Conservation (phyloP, 176 grass and related monocot species). For the Oryza nivara region DNA sequence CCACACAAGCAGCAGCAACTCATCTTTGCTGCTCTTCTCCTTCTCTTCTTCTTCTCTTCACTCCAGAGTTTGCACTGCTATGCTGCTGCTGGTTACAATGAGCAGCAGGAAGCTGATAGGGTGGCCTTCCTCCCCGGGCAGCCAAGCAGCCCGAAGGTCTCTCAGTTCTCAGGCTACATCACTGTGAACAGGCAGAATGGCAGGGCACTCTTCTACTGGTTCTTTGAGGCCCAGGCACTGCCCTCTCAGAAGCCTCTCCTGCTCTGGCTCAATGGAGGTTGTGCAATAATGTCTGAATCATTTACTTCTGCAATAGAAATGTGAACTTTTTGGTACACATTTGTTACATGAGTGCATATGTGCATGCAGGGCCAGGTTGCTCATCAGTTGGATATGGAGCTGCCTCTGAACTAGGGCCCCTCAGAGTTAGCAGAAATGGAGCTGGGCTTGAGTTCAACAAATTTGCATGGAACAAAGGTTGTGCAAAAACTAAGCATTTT, state of each 20-base stretch:
- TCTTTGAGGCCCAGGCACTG: slow-evolving; percentile 75
- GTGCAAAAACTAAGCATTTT: not conserved
- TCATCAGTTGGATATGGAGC: slow-evolving; percentile 86
- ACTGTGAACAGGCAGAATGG: slow-evolving; percentile 50
- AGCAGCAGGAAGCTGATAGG: slow-evolving; percentile 48
- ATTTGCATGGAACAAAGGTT: slow-evolving; percentile 87
- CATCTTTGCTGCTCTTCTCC: not conserved
- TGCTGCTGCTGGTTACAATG: not conserved
- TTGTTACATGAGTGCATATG: not conserved
- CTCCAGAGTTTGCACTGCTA: slow-evolving; percentile 14
- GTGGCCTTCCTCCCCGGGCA: slow-evolving; percentile 52
- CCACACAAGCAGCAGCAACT: not conserved
- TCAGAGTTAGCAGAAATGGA: slow-evolving; percentile 63
- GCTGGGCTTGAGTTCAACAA: slow-evolving; percentile 73
- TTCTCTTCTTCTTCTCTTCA: slow-evolving; percentile 18
- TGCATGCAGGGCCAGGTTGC: slow-evolving; percentile 71
- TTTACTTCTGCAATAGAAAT: not conserved
- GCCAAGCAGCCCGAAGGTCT: slow-evolving; percentile 42
- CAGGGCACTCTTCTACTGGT: slow-evolving; percentile 79
- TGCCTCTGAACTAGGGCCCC: slow-evolving; percentile 77
- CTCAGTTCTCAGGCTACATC: slow-evolving; percentile 62
- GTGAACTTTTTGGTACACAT: not conserved
- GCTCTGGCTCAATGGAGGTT: slow-evolving; percentile 96
- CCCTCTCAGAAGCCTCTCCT: slow-evolving; percentile 68
- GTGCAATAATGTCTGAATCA: not conserved